phyloP scores from a whole-genome alignment of 129 eudicot genomes.

The Scalesia atractyloides region DNA sequence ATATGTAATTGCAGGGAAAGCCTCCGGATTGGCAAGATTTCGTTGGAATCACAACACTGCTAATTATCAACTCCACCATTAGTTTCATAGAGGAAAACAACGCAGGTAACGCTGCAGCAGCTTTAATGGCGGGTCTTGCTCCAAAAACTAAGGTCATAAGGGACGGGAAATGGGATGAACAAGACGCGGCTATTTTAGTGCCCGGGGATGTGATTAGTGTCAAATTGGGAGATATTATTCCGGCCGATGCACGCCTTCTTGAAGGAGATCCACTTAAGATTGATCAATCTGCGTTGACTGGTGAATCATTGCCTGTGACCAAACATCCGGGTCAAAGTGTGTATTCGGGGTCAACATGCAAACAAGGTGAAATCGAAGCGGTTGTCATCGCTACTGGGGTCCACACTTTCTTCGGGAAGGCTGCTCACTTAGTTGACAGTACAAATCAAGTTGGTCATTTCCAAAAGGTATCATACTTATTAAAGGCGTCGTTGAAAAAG shows the following conservation, averaged over 20 bases:
- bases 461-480: conserved; percentile 57
- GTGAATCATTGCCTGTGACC: conserved; percentile 83
- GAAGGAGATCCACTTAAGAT: conserved; percentile 88
- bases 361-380: conserved; percentile 94
- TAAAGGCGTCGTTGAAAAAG: neutral
- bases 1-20: conserved; percentile 55
- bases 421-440: conserved; percentile 93
- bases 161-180: conserved; percentile 82
- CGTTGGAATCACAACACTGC: conserved; percentile 65
- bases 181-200: conserved; percentile 75
- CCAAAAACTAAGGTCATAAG: conserved; percentile 89
- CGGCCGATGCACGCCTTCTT: conserved; percentile 89
- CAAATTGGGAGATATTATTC: conserved; percentile 82
- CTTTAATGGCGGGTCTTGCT: conserved; percentile 94
- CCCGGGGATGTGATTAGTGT: conserved; percentile 86
- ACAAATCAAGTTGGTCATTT: conserved; percentile 90
- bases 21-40: conserved; percentile 98
- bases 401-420: conserved; percentile 89
- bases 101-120: conserved; percentile 93
- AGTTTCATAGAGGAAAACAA: conserved; percentile 90
- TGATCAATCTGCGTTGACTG: conserved; percentile 91
- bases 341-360: conserved; percentile 86
- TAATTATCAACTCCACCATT: conserved; percentile 82
- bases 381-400: conserved; percentile 92
- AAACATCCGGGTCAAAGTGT: conserved; percentile 73